Evolutionary conservation across 2,329 filamentous ascomycete genomes (phyloP), one percentile per base, ranked within the genome.

Genomic region (Diaporthe sp.): DNA sequence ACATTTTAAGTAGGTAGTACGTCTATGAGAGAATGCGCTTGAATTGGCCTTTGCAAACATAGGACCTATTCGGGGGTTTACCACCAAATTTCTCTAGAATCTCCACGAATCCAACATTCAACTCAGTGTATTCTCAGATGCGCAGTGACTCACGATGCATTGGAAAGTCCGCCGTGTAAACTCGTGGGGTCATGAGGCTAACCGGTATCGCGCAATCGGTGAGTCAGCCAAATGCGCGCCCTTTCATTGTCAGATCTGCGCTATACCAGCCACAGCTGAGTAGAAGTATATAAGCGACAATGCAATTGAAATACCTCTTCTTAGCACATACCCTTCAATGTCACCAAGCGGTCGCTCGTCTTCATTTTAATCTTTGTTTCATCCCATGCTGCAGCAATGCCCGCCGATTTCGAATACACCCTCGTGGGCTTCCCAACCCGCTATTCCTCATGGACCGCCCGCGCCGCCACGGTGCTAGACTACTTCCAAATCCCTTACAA

Each of bases 391-490:
- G 31, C 55, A 37, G 17, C 7, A 22, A 58, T 58, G 55, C 13
- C 55, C 19, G 17, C 55, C 3, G 55, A 37, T 0, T 37, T 37
- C 31, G 55, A 58, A 37, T 58, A 58, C 55, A 58, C 55, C 17
- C 31, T 58, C 31, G 31, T 58, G 19, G 31, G 55, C 19, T 37
- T 58, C 31, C 55, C 55, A 58, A 58, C 55, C 31, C 55, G 55
- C 55, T 58, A 58, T 37, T 58, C 55, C 19, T 58, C 55, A n/a
- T 58, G 55, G 55, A 58, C 55, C 13, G 55, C 19, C 55, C 31
- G 55, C 8, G 55, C 55, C 31, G 55, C 55, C 7, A 58, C 55
- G 31, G 55, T 58, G 55, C 55, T 58, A 10, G 55, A 58, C 0
- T 58, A 58, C 9, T 58, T 58, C 19, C 31, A 58, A 37, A 58